Evolutionary conservation across 495 filamentous ascomycete genomes (phyloP).

Genomic region (Penicillium flavigenum): DNA sequence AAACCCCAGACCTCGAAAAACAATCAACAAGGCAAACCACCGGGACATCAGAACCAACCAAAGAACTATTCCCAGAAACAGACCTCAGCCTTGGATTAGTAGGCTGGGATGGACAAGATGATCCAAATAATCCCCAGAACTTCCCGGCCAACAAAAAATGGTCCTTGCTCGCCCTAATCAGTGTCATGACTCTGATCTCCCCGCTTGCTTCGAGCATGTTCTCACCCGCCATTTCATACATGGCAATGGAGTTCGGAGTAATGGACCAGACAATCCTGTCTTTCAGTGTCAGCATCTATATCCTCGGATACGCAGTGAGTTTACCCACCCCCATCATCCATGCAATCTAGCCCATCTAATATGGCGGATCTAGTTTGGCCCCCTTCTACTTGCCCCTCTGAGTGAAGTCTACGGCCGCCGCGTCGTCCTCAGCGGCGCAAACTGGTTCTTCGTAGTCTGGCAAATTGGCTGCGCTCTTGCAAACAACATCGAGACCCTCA

Average conservation of each 20-base stretch:
- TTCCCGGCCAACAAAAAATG: constrained; percentile 50
- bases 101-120: constrained; percentile 56
- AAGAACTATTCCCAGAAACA: constrained; percentile 24
- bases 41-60: background rate
- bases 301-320: constrained; percentile 59
- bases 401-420: constrained; percentile 60
- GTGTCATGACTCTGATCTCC: constrained; percentile 48
- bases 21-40: constrained; percentile 1
- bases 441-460: constrained; percentile 52
- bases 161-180: constrained; percentile 33
- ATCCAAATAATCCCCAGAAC: constrained; percentile 70
- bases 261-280: constrained; percentile 47
- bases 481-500: constrained; percentile 45
- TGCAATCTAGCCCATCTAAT: background rate
- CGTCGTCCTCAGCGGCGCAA: constrained; percentile 48
- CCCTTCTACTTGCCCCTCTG: constrained; percentile 45
- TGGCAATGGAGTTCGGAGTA: constrained; percentile 62
- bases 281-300: constrained; percentile 55
- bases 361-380: constrained; percentile 30
- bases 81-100: constrained; percentile 30
- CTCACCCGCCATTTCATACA: constrained; percentile 58
- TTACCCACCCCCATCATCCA: background rate
- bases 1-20: constrained; percentile 7
- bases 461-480: constrained; percentile 51
- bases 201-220: constrained; percentile 68